These are phyloP conservation scores for Patellifolia procumbens DNA, from an alignment of 179 eudicot species.

Conservation along the genomic window DNA sequence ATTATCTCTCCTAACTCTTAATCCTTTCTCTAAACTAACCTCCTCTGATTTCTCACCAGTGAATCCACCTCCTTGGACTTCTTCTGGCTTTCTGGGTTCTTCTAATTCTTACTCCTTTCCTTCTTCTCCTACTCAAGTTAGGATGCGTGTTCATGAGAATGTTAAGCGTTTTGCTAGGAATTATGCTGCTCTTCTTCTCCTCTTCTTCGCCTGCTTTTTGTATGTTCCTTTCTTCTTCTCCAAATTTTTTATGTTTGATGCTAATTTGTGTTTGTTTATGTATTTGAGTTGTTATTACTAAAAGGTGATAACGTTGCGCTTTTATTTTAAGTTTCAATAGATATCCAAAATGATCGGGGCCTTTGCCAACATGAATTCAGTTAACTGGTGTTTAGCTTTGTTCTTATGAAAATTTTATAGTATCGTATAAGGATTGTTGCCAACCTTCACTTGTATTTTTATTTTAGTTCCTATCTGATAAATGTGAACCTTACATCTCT, in stretches of 20 bases:
- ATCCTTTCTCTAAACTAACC: conserved; percentile 76
- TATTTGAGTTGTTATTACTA: neutral
- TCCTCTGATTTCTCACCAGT: conserved; percentile 53
- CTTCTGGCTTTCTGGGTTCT: conserved; percentile 57
- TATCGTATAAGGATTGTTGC: too few species aligned
- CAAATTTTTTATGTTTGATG: neutral
- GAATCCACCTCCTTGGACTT: conserved; percentile 58
- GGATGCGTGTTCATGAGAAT: conserved; percentile 79
- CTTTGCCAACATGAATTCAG: too few species aligned
- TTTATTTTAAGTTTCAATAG: too few species aligned
- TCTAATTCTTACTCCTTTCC: conserved; percentile 70
- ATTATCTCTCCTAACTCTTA: conserved; percentile 67
- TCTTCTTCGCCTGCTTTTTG: conserved; percentile 86
- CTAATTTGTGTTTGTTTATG: neutral
- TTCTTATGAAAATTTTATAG: too few species aligned
- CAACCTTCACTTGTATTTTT: too few species aligned
- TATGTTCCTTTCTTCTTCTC: conserved; percentile 29
- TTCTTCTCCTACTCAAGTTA: conserved; percentile 63
- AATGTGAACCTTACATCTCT: too few species aligned
- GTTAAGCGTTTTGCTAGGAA: conserved; percentile 79
- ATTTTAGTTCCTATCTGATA: too few species aligned
- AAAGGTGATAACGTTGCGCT: neutral
- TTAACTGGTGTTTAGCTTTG: too few species aligned
- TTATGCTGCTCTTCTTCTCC: conserved; percentile 56
- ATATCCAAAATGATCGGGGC: too few species aligned